These are phyloP conservation scores for Lipomyces anomalus DNA, from an alignment of 805 yeast genomes.

Conservation along the genomic window DNA sequence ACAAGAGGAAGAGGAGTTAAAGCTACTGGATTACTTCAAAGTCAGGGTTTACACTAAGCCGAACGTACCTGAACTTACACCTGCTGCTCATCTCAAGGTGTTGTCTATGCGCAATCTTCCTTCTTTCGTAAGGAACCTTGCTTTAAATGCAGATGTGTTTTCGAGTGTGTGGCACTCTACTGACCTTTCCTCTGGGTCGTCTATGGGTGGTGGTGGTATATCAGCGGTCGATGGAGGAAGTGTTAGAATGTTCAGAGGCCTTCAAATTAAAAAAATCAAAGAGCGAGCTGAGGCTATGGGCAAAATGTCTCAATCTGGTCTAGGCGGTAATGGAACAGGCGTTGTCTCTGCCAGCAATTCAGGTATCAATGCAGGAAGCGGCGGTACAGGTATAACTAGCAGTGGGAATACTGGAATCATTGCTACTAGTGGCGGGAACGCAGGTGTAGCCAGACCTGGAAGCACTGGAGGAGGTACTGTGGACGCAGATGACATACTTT, in stretches of 20 bases:
- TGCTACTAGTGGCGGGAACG: too few species aligned
- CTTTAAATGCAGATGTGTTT: constrained; percentile 61
- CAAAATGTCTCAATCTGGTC: not conserved
- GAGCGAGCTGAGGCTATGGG: not conserved
- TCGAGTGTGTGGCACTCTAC: constrained; percentile 66
- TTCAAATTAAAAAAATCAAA: not conserved
- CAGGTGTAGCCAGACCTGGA: too few species aligned
- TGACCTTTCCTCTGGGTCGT: constrained; percentile 35
- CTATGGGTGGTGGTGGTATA: not conserved
- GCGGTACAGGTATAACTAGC: too few species aligned
- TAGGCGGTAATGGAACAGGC: too few species aligned
- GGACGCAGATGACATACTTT: too few species aligned
- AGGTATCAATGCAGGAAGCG: too few species aligned
- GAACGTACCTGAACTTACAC: constrained; percentile 71
- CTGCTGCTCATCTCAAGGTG: constrained; percentile 70
- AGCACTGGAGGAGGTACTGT: too few species aligned
- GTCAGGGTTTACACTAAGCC: constrained; percentile 60
- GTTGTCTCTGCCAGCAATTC: too few species aligned
- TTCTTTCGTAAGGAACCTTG: constrained; percentile 58
- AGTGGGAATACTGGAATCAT: too few species aligned
- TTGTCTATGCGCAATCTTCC: constrained; percentile 57
- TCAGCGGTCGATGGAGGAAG: not conserved
- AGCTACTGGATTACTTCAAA: too few species aligned
- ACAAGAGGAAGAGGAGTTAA: too few species aligned
- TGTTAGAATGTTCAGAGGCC: not conserved